phyloP scores from a whole-genome alignment of 306 rosid genomes.

The Ammopiptanthus mongolicus region DNA sequence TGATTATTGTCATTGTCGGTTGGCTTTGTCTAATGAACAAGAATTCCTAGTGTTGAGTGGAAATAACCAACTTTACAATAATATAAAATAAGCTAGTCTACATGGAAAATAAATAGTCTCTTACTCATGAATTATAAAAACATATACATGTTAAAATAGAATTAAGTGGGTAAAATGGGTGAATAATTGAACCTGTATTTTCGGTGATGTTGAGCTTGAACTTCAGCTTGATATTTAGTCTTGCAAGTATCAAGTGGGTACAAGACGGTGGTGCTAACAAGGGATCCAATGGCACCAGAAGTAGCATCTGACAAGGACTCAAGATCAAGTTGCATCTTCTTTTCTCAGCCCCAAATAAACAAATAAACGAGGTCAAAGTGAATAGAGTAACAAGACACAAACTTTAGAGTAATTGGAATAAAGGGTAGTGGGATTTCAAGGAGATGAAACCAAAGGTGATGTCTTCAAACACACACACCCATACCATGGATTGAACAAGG shows the following conservation, averaged over 20 bases:
- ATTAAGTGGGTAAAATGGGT: background rate
- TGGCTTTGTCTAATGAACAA: background rate
- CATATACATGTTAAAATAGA: background rate
- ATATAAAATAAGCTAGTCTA: background rate
- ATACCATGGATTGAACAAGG: background rate
- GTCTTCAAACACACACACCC: background rate
- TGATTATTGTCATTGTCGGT: background rate
- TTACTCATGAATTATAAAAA: background rate
- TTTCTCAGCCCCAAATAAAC: background rate
- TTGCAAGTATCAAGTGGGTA: constrained; percentile 98
- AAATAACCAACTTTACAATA: background rate
- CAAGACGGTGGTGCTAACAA: constrained; percentile 79
- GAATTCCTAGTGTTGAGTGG: background rate
- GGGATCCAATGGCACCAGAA: constrained; percentile 93
- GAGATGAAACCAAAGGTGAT: constrained; percentile 8
- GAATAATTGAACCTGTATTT: constrained; percentile 59
- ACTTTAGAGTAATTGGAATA: background rate
- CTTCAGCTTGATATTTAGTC: constrained; percentile 96
- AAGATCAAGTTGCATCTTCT: constrained; percentile 66
- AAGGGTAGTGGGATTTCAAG: constrained; percentile 23
- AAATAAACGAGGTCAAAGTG: background rate
- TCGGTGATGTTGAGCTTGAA: constrained; percentile 56
- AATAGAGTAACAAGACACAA: background rate
- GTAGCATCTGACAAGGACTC: constrained; percentile 89
- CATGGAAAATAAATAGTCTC: background rate